Evolutionary conservation across 768 basidiomycete species (phyloP).

Genomic region (Mrakia hoshinonis): DNA sequence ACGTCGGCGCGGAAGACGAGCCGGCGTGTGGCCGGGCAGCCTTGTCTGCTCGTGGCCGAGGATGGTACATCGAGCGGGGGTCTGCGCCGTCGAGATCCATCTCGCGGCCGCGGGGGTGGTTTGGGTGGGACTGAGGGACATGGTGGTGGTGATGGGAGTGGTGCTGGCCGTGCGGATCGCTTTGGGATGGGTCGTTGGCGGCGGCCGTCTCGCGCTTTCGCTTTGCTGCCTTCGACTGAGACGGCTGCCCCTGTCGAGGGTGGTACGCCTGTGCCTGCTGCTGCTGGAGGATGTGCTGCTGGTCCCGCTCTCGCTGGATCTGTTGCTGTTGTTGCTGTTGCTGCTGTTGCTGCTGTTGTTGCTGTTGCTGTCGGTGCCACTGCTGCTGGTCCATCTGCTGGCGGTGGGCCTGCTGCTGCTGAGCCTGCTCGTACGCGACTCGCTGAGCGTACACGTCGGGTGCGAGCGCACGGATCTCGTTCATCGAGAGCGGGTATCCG

Average conservation of each 20-base stretch:
- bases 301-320: background rate
- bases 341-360: background rate
- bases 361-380: background rate
- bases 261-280: background rate
- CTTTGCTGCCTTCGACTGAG: background rate
- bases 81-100: background rate
- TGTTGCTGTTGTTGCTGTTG: slow-evolving; percentile 14
- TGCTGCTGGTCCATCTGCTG: slow-evolving; percentile 9
- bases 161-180: slow-evolving; percentile 1
- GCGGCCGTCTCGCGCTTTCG: background rate
- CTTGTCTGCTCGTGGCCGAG: background rate
- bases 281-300: background rate
- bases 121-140: background rate
- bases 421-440: slow-evolving; percentile 4
- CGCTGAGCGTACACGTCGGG: background rate
- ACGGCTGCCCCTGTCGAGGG: background rate
- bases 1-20: background rate
- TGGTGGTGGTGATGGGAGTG: slow-evolving; percentile 14
- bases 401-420: background rate
- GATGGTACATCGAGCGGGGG: background rate
- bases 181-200: background rate
- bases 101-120: background rate
- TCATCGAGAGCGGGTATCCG: slow-evolving; percentile 1
- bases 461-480: background rate
- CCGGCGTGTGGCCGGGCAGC: background rate